Evolutionary conservation across 352 stramenopile genomes (phyloP).

Genomic region (Phytopythium montanum): DNA sequence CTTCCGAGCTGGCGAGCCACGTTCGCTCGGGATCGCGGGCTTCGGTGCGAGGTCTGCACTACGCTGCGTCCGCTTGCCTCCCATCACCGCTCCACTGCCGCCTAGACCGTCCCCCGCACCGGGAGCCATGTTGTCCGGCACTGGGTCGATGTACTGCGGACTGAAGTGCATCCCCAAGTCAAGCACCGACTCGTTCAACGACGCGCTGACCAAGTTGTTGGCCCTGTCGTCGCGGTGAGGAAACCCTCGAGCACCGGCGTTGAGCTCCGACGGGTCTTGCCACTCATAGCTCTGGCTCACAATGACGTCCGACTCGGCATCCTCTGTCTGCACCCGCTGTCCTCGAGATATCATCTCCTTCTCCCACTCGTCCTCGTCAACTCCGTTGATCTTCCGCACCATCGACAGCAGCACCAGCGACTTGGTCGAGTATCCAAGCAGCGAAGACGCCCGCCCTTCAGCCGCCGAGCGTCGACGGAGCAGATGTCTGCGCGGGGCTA

Average conservation of each 20-base stretch:
- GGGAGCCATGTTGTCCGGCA: slow-evolving; percentile 17
- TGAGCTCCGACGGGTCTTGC: not conserved
- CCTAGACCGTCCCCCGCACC: slow-evolving; percentile 1
- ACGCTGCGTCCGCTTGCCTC: not conserved
- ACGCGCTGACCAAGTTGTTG: not conserved
- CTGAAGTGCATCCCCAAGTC: slow-evolving; percentile 51
- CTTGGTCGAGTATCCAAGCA: slow-evolving; percentile 36
- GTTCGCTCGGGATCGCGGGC: not conserved
- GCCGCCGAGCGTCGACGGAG: slow-evolving; percentile 24
- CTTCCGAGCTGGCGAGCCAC: not conserved
- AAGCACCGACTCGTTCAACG: slow-evolving; percentile 20
- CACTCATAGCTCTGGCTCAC: slow-evolving; percentile 5
- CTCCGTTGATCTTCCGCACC: slow-evolving; percentile 47
- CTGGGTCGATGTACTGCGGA: slow-evolving; percentile 40
- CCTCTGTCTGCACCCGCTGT: slow-evolving; percentile 5
- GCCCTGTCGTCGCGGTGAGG: slow-evolving; percentile 6
- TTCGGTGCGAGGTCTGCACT: not conserved
- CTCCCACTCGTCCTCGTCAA: slow-evolving; percentile 23
- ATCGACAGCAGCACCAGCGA: slow-evolving; percentile 43
- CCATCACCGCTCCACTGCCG: slow-evolving; percentile 4
- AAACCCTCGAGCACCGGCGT: not conserved
- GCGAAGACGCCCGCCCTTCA: slow-evolving; percentile 15
- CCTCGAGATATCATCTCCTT: not conserved
- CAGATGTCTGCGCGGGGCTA: slow-evolving; percentile 33
- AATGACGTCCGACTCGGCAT: slow-evolving; percentile 11